Evolutionary conservation across 2,329 filamentous ascomycete genomes (phyloP), one percentile per base, ranked within the genome.

Genomic region (Colletotrichum sublineola): DNA sequence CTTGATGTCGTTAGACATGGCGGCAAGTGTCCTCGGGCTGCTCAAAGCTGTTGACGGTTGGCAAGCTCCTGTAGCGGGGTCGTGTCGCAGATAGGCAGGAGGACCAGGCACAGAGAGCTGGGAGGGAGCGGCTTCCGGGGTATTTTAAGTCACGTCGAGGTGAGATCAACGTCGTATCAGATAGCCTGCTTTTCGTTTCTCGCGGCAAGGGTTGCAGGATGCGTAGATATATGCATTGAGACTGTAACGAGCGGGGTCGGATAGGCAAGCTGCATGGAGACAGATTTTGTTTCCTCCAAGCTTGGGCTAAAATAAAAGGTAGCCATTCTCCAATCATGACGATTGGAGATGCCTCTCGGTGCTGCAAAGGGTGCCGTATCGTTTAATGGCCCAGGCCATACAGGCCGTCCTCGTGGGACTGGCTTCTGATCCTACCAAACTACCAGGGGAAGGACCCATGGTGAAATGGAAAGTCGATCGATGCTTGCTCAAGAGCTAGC

Each of bases 1-100:
- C 6, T 50, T 36, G 29, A 73, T 73, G 24, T 69, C 66, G 70
- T 68, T 58, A 15, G 70, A 55, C 70, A 73, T 73, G 70, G 29
- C 60, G 53, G 55, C 61, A 46, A 40, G 20, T 44, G 33, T 15
- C 62, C 55, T 57, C 40, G 42, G 52, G 24, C 60, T 70, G 33
- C 69, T 72, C 63, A 58, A 58, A 14, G n/a, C 8, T 55, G 46
- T 65, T 62, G 46, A 18, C 33, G 48, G 38, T 73, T 24, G 48
- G 46, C 55, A 73, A 70, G 66, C 70, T 73, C 55, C 55, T 65
- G 40, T 42, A 38, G 67, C 46, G 65, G 66, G 57, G 66, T 73
- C 48, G 70, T 70, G 56, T 38, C 29, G 66, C 64, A 48, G 36
- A 58, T 44, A 65, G 53, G 29, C 36, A 63, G 52, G 36, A 38